Evolutionary conservation across 306 rosid genomes (phyloP).

Genomic region (Pueraria montana): DNA sequence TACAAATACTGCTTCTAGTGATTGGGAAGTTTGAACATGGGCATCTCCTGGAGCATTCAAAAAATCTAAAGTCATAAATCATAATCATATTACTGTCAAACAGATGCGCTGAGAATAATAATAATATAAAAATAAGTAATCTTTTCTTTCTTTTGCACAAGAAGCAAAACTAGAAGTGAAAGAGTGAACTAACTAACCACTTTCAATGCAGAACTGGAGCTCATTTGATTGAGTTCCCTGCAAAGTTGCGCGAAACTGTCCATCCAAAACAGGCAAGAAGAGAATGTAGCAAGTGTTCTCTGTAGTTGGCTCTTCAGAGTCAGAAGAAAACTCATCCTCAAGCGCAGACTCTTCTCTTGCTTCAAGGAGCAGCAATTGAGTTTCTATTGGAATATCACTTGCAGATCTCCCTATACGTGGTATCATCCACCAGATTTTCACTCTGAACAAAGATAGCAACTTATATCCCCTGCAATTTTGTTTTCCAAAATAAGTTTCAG

Average conservation of each 20-base stretch:
- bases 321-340: slow-evolving; percentile 51
- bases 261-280: slow-evolving; percentile 80
- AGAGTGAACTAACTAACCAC: slow-evolving; percentile 56
- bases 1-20: slow-evolving; percentile 68
- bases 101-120: background rate
- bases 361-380: slow-evolving; percentile 81
- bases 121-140: too few relatives aligned
- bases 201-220: slow-evolving; percentile 77
- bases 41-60: slow-evolving; percentile 67
- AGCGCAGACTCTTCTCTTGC: slow-evolving; percentile 57
- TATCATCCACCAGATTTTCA: slow-evolving; percentile 85
- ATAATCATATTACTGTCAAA: background rate
- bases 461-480: slow-evolving; percentile 63
- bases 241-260: slow-evolving; percentile 68
- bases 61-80: background rate
- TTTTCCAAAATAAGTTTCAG: background rate
- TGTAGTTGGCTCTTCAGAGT: slow-evolving; percentile 30
- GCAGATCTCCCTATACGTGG: slow-evolving; percentile 66
- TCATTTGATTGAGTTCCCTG: slow-evolving; percentile 69
- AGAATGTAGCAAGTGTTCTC: slow-evolving; percentile 61
- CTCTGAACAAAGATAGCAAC: slow-evolving; percentile 70
- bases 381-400: slow-evolving; percentile 74
- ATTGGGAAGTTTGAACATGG: slow-evolving; percentile 61
- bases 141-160: background rate
- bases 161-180: slow-evolving; percentile 12